Percentiles rank a stretch among this genome's conserved stretches.
Evolutionary conservation across 139 green algal species (phyloP).

Genomic region (Closterium sp.): DNA sequence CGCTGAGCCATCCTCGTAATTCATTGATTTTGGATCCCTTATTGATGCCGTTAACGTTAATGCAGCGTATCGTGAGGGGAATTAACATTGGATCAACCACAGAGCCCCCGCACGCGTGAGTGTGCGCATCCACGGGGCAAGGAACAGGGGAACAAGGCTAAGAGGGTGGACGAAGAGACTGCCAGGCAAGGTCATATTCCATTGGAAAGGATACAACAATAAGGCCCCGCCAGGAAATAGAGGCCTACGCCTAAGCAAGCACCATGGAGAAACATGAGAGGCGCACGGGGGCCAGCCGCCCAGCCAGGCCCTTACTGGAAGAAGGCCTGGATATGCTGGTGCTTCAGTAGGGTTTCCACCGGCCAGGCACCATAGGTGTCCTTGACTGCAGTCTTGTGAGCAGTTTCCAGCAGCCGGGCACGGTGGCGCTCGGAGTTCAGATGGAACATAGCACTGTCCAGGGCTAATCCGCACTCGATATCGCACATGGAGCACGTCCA

Average conservation of each 20-base stretch:
- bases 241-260: no score
- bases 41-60: neutral
- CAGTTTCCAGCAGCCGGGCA: neutral
- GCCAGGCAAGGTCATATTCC: no score
- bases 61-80: neutral
- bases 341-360: neutral
- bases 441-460: neutral
- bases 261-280: no score
- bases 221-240: no score
- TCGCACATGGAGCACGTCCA: neutral
- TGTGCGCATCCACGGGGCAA: neutral
- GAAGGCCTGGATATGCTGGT: neutral
- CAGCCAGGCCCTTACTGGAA: no score
- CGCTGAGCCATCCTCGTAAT: neutral
- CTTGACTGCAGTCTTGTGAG: neutral
- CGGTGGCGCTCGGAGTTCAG: neutral
- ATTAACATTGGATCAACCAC: neutral
- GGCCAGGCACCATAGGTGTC: neutral
- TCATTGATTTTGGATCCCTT: neutral
- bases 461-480: neutral
- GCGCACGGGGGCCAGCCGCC: no score
- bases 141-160: no score
- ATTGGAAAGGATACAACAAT: no score
- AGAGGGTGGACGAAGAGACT: no score
- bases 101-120: no score